Evolutionary conservation across 2,329 filamentous ascomycete species (phyloP).

Genomic region (Lojkania enalia): DNA sequence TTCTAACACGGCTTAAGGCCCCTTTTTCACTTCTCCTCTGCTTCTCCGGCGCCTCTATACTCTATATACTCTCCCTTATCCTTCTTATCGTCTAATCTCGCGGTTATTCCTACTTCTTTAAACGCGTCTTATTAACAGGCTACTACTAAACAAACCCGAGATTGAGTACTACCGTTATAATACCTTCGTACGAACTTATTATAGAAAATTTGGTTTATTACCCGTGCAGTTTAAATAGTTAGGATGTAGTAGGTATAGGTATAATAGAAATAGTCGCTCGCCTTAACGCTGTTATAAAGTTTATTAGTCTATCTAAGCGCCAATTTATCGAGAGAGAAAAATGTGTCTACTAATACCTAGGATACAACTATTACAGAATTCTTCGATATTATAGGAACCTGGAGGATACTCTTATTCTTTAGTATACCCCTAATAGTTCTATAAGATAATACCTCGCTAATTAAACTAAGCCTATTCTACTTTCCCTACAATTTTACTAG

Average conservation of each 20-base stretch:
- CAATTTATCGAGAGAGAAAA: slow-evolving; percentile 6
- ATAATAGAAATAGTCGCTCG: not conserved
- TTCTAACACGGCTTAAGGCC: no score
- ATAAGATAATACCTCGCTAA: slow-evolving; percentile 6
- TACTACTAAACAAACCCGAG: no score
- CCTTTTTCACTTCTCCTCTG: no score
- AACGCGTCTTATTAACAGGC: no score
- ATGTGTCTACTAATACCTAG: slow-evolving; percentile 6
- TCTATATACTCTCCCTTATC: no score
- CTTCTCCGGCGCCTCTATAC: no score
- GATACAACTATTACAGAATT: slow-evolving; percentile 5
- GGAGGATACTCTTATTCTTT: slow-evolving; percentile 3
- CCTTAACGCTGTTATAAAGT: not conserved
- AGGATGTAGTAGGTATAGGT: not conserved
- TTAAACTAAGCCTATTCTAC: slow-evolving; percentile 1
- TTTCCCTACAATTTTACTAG: slow-evolving; percentile 6
- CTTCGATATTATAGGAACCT: slow-evolving; percentile 2
- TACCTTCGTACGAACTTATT: no score
- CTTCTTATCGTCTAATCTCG: no score
- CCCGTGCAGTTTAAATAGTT: not conserved
- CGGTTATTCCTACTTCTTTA: no score
- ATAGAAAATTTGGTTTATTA: not conserved
- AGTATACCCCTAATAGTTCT: slow-evolving; percentile 5
- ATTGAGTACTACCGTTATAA: no score
- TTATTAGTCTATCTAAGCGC: not conserved